A percentile compares a stretch with the other conserved stretches of the same genome.
Conservation (phyloP, 805 yeast genomes). For the Lachancea waltii region DNA sequence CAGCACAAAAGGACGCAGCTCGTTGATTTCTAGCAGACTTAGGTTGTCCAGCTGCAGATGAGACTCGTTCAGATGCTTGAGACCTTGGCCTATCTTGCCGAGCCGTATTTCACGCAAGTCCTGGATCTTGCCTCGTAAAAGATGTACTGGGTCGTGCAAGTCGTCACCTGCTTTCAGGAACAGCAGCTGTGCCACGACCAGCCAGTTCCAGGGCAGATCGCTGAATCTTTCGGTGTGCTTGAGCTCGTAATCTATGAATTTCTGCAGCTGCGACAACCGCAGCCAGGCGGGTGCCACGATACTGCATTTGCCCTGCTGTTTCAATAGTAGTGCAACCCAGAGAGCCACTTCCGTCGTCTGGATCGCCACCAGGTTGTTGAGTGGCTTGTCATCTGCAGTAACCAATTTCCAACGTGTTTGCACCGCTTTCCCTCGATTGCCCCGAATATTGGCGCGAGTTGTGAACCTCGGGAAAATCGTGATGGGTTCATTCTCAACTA, state of each 20-base stretch:
- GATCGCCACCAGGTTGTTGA: conserved; percentile 45
- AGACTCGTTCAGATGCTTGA: conserved; percentile 69
- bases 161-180: conserved; percentile 71
- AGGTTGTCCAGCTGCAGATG: conserved; percentile 79
- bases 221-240: conserved; percentile 53
- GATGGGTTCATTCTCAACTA: conserved; percentile 74
- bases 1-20: conserved; percentile 75
- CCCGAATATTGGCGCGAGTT: conserved; percentile 21
- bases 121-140: conserved; percentile 62
- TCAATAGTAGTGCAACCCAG: conserved; percentile 82
- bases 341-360: conserved; percentile 66
- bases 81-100: conserved; percentile 75
- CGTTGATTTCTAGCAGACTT: conserved; percentile 80
- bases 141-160: conserved; percentile 63
- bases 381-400: conserved; percentile 33
- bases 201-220: conserved; percentile 81
- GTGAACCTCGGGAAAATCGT: conserved; percentile 65
- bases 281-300: conserved; percentile 87
- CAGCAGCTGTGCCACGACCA: conserved; percentile 67
- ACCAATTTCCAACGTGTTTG: conserved; percentile 23
- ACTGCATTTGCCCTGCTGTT: conserved; percentile 79
- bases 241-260: conserved; percentile 61
- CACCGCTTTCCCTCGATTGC: conserved; percentile 6
- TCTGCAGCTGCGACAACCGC: conserved; percentile 44
- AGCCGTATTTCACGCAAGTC: conserved; percentile 80